Evolutionary conservation across 257 asterid species (phyloP).

Genomic region (Vinca minor): DNA sequence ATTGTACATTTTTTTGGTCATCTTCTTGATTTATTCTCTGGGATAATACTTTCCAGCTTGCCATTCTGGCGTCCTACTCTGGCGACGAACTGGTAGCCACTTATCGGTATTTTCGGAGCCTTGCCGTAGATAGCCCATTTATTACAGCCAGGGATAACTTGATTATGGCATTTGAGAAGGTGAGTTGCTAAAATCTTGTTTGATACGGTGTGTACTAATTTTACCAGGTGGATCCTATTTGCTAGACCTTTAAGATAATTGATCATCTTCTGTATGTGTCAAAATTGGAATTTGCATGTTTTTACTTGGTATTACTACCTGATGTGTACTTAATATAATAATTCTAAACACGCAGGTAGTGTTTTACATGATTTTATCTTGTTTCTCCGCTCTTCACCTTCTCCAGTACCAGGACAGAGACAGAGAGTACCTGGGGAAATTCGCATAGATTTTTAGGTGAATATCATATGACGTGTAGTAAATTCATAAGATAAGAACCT

Average conservation of each 20-base stretch:
- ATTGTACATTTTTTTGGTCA: neutral
- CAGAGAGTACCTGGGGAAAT: neutral
- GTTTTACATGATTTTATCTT: too few relatives aligned
- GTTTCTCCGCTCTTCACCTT: too few relatives aligned
- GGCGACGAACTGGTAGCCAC: conserved; percentile 69
- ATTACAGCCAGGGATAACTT: conserved; percentile 86
- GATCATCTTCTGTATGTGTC: neutral
- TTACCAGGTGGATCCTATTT: neutral
- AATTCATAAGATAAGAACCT: too few relatives aligned
- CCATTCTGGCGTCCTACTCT: conserved; percentile 79
- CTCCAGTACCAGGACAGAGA: neutral
- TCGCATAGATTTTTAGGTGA: neutral
- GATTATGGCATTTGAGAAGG: conserved; percentile 96
- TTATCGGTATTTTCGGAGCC: conserved; percentile 90
- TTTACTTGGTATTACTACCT: neutral
- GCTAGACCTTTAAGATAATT: neutral
- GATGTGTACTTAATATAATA: neutral
- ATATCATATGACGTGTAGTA: too few relatives aligned
- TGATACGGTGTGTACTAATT: neutral
- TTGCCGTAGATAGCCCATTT: conserved; percentile 76
- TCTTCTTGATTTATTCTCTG: neutral
- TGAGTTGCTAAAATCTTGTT: conserved; percentile 21
- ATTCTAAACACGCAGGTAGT: neutral
- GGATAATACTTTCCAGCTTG: conserved; percentile 54
- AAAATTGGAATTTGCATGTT: neutral